A percentile compares a stretch with the other conserved stretches of the same genome.
Conservation (phyloP, 1,284 basidiomycete genomes). For the Mycena citricolor region DNA sequence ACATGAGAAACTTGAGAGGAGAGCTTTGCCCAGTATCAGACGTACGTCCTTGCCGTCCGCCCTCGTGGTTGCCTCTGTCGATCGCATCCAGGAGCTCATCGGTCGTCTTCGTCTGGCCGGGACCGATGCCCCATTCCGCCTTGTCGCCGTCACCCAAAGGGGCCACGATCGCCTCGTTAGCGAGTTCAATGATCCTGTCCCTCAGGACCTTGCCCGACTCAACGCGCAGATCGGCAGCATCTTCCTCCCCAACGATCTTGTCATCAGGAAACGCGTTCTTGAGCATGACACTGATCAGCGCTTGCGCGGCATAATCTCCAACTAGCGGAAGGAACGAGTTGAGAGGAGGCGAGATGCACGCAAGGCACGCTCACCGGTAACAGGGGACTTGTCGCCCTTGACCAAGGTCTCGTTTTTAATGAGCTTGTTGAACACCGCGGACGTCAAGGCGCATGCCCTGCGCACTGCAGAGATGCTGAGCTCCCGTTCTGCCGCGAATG, state of each 20-base stretch:
- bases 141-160: slow-evolving; percentile 53
- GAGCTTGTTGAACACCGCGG: slow-evolving; percentile 86
- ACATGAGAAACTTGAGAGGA: no score
- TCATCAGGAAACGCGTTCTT: slow-evolving; percentile 78
- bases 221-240: slow-evolving; percentile 75
- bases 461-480: slow-evolving; percentile 90
- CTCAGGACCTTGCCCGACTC: slow-evolving; percentile 54
- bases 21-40: no score
- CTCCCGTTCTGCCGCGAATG: slow-evolving; percentile 51
- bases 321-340: slow-evolving; percentile 48
- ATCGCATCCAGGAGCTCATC: slow-evolving; percentile 79
- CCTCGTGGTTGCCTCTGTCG: slow-evolving; percentile 82
- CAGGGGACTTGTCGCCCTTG: slow-evolving; percentile 94
- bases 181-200: slow-evolving; percentile 77
- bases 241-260: slow-evolving; percentile 94
- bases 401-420: slow-evolving; percentile 86
- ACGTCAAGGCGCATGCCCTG: slow-evolving; percentile 82
- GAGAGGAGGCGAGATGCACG: not conserved
- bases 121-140: slow-evolving; percentile 66
- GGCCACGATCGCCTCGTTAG: slow-evolving; percentile 76
- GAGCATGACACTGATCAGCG: slow-evolving; percentile 83
- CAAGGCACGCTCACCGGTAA: slow-evolving; percentile 67
- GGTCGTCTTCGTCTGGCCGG: slow-evolving; percentile 46
- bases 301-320: slow-evolving; percentile 89
- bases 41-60: slow-evolving; percentile 78